Evolutionary conservation across 1,284 basidiomycete species (phyloP).

Genomic region (Irpex lacteus): DNA sequence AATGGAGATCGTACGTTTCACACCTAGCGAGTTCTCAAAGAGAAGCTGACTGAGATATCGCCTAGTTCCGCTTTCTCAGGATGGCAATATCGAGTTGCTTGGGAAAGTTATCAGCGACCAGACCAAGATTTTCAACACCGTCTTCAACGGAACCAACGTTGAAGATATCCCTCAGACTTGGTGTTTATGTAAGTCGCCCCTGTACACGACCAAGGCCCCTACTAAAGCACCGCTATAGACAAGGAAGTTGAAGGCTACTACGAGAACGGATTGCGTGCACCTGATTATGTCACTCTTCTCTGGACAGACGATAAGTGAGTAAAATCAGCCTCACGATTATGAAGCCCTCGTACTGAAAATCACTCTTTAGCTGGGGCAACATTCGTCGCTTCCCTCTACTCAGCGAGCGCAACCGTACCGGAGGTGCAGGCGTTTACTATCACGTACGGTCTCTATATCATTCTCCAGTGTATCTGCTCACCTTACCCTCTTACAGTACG

Average conservation of each 20-base stretch:
- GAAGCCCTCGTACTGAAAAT: not conserved
- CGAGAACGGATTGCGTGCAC: conserved; percentile 51
- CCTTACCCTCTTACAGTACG: conserved; percentile 7
- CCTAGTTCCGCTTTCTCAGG: conserved; percentile 51
- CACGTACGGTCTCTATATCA: conserved; percentile 38
- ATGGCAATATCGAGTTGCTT: conserved; percentile 48
- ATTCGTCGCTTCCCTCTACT: conserved; percentile 51
- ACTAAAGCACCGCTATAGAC: conserved; percentile 26
- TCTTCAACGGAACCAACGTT: conserved; percentile 48
- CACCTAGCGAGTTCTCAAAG: not conserved
- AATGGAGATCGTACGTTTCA: conserved; percentile 22
- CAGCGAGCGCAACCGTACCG: conserved; percentile 50
- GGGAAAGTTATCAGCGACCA: conserved; percentile 61
- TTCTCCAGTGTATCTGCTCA: not conserved
- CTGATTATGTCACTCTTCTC: conserved; percentile 53
- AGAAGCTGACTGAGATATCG: not conserved
- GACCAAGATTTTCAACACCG: conserved; percentile 55
- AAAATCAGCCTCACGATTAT: not conserved
- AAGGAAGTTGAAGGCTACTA: conserved; percentile 70
- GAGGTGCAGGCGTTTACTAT: conserved; percentile 68
- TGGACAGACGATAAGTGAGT: conserved; percentile 61
- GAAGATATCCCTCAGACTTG: conserved; percentile 62
- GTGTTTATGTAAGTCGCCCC: conserved; percentile 48
- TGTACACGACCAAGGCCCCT: not conserved
- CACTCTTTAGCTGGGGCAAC: conserved; percentile 45